Base-by-base conservation (phyloP, 805 yeast genomes). In the Candida schatavii region DNA sequence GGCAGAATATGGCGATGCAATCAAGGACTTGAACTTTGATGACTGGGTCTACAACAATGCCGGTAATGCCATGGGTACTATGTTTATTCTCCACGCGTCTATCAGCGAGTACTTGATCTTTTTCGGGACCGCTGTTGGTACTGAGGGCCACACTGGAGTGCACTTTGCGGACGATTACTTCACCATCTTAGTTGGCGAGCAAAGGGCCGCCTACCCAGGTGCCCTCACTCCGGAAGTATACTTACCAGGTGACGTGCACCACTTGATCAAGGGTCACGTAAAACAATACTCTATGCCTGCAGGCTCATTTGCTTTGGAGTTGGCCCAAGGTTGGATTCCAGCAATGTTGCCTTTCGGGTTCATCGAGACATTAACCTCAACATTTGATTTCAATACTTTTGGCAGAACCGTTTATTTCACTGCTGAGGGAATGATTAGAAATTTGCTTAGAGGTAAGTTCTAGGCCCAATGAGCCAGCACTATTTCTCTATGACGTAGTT, bases 321-420 rank as follows among this genome's bases (percentile, higher is more conserved):
- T 91, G 56, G 99, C 99, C 5, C 98, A 91, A 70, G 99, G 99
- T 46, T 93, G 96, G 95, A 88, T 93, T 50, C 98, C 99, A 27
- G 83, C 91, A 33, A 93, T 93, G 99, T 74, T 93, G 46, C 98
- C 98, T 17, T 93, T 93, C 61, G 99, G 99, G 0, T 81, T 91
- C 66, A 68, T 87, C 38, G 96, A 88, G 59, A 78, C 85, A 3
- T 56, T 85, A 45, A 75, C 83, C 40, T 83, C 95, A 32, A 93
- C 98, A 13, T 63, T 90, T 52, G 99, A 93, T 61, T 61, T 82
- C 45, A 62, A 70, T 51, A 80, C 95, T 20, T 72, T 91, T 46
- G 65, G 61, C 46, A 76, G 78, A 58, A 93, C 98, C 5, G 78
- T 74, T 29, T 78, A 75, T 49, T 74, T 84, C 47, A 88, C 97